Base-by-base conservation (phyloP, 2,329 filamentous ascomycete genomes). In the Periconia sp. region DNA sequence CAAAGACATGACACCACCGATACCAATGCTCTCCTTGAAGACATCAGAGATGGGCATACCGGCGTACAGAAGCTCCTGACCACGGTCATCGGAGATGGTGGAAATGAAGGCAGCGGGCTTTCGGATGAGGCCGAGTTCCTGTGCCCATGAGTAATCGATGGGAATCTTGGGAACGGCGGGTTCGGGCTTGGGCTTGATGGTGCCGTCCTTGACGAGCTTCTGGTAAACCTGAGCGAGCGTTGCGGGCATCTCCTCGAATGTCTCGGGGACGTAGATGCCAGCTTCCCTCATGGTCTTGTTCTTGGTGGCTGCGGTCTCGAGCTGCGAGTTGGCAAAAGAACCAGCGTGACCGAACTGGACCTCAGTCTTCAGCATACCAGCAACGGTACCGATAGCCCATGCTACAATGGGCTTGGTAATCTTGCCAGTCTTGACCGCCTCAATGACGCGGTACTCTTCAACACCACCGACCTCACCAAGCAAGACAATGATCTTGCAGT, bases 31-130 rank as follows among this genome's bases (percentile, higher is more conserved):
- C 83, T 99, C 94, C 77, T 81, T 90, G 89, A 99, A 99, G 62
- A 99, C 94, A 75, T 99, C 94, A n/a, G 94, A 97, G 74, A 99
- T 99, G 73, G 94, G 94, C 91, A 99, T 96, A 74, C 94, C 94
- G 63, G 94, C 94, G 78, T 99, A 99, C 65, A 99, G 85, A 58
- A 99, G 89, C 81, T 99, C 94, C 79, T 99, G 94, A 63, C 94
- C 94, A 92, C 94, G 94, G 82, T 99, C 94, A 76, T 99, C 94
- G 69, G 94, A 97, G 74, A 99, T 99, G 77, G 94, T 99, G 68
- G 94, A 99, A 79, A 99, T 99, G 84, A 99, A 99, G 66, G 94
- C 94, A 77, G 94, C 94, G 64, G 94, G 94, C 86, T 99, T 99
- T 83, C 94, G 93, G 84, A 99, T 94, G 68, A 99, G 92, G 74